phyloP scores from a whole-genome alignment of 2,329 filamentous ascomycete species.

The Seiridium cupressi region DNA sequence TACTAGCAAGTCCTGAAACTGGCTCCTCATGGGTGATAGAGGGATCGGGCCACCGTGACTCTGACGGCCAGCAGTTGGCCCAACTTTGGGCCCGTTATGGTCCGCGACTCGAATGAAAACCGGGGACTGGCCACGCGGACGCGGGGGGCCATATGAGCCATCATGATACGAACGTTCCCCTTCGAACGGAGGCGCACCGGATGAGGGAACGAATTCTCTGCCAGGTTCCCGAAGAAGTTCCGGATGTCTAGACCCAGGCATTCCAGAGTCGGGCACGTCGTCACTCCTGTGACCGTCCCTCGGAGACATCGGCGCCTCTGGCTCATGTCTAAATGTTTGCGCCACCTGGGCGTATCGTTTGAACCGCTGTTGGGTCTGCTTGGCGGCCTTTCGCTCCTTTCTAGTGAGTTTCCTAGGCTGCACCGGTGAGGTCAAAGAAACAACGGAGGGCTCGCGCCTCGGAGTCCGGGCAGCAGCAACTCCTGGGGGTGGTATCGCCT shows the following conservation, averaged over 20 bases:
- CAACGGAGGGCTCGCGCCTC: constrained; percentile 13
- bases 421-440: constrained; percentile 15
- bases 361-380: constrained; percentile 28
- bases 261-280: neutral
- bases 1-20: constrained; percentile 28
- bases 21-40: constrained; percentile 22
- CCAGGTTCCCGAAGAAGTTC: neutral
- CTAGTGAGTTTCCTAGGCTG: constrained; percentile 20
- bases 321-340: constrained; percentile 24
- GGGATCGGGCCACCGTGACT: constrained; percentile 13
- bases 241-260: neutral
- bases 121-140: constrained; percentile 11
- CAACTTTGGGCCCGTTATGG: constrained; percentile 29
- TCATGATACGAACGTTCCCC: neutral
- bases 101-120: constrained; percentile 21
- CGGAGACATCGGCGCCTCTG: constrained; percentile 2
- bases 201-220: neutral
- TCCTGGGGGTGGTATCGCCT: neutral
- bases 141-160: neutral
- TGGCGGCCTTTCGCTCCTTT: constrained; percentile 24
- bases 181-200: neutral
- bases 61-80: constrained; percentile 16
- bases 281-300: neutral
- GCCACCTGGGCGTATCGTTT: constrained; percentile 32
- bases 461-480: constrained; percentile 7